Base-by-base conservation (phyloP, 2,329 filamentous ascomycete species). In the Colletotrichum simmondsii region DNA sequence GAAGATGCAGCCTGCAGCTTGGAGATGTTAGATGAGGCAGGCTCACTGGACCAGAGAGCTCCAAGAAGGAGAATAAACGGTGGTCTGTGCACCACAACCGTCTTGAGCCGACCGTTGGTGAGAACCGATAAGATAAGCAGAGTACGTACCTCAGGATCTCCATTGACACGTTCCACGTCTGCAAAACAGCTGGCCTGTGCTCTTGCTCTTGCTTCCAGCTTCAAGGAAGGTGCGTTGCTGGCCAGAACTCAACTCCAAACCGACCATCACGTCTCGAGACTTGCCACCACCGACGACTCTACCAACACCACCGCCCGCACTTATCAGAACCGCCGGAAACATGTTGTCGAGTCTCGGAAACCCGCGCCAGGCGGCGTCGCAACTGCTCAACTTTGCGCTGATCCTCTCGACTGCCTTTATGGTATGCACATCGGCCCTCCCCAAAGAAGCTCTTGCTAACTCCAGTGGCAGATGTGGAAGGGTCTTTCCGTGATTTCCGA, bases 401-500 rank as follows among this genome's bases (percentile, higher is more conserved):
- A 94, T 98, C 74, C 90, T 98, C 63, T 95, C 93, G 11, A 97
- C 94, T 1, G 95, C 95, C 1, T 98, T 98, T 81, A 98, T 98
- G 95, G 91, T 91, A 12, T 35, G n/a, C 42, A 11, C 19, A 26
- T 26, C n/a, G 19, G 11, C 8, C 11, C 2, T 30, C 30, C 19
- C 19, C 22, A 28, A 49, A n/a, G 19, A 35, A 58, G 14, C 28
- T 24, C 57, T 66, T 52, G 24, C 65, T 72, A 56, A 66, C 60
- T 49, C 32, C 16, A 35, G 35, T 14, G n/a, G 28, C 67, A 91
- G 89, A 91, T 97, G 85, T 95, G 93, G 95, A 98, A 98, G 83
- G 94, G 93, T 11, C 91, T 98, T 72, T 95, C 93, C 10, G 90
- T 98, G 35, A 85, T 91, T 75, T 91, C 93, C 71, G 92, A 97